Base-by-base conservation (phyloP, 345 rosid genomes). In the Acer yangbiense region DNA sequence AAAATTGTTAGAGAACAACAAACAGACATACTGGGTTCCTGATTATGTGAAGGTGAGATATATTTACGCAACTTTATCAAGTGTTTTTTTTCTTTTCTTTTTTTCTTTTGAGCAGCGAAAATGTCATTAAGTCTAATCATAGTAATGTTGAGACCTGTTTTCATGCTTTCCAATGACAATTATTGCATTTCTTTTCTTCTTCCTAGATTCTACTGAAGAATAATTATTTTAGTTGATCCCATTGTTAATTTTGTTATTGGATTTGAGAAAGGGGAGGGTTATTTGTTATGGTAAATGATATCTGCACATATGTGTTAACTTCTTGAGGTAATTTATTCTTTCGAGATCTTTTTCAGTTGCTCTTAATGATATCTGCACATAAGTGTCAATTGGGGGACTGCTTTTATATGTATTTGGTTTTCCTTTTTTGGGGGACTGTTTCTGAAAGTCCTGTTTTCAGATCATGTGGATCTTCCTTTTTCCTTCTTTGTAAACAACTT, bases 11-110 rank as follows among this genome's bases (percentile, higher is more conserved):
- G 93, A 91, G 68, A 96, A 85, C 87, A 96, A 94, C 85, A 86
- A 86, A 29, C 92, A 90, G 85, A 96, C 99, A 0, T 79, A 92
- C 71, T 96, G 99, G 99, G 99, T 96, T 77, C 99, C 99, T n/a
- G 97, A 87, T 72, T 92, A 90, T 83, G 98, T 96, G 82, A 96
- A 96, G 99, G 99, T 92, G 52, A 68, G 90, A 63, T 7, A 43
- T 44, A 8, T 44, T 44, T 73, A 64, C 9, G 41, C 16, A 73
- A 43, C 55, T 21, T 61, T 27, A 43, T 43, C 46, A 43, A 43
- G 11, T 8, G 46, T 43, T 43, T 43, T 43, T 43, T 43, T 9
- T 43, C 25, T 23, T 23, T 23, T 23, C 25, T 43, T 9, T 1
- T 43, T 43, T 43, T 7, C 10, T 43, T 9, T 43, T 43, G 46